These are phyloP conservation scores for Yarrowia keelungensis DNA, from an alignment of 805 yeast genomes.

Conservation along the genomic window DNA sequence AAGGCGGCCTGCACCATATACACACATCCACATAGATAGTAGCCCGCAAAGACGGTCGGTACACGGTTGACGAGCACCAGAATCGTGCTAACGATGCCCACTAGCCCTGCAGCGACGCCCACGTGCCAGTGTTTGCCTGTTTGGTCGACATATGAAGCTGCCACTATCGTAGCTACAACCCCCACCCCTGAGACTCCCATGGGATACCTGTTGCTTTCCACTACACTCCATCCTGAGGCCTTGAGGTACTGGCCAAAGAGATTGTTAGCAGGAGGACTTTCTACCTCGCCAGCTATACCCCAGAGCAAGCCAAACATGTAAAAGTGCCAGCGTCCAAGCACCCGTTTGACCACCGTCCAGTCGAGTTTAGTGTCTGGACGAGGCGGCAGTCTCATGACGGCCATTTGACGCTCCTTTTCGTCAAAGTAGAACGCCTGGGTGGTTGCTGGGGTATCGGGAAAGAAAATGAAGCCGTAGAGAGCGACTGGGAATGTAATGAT, in stretches of 20 bases:
- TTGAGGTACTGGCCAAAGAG: constrained; percentile 52
- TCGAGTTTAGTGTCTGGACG: constrained; percentile 47
- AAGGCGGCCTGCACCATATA: constrained; percentile 52
- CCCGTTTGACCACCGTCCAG: constrained; percentile 44
- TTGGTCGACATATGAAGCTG: constrained; percentile 51
- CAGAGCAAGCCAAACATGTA: constrained; percentile 50
- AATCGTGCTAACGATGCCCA: constrained; percentile 50
- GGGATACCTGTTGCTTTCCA: constrained; percentile 54
- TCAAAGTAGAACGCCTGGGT: constrained; percentile 48
- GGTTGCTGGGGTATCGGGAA: constrained; percentile 40
- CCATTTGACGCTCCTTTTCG: constrained; percentile 48
- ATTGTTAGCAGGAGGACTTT: constrained; percentile 54
- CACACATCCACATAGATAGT: constrained; percentile 49
- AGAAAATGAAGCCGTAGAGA: constrained; percentile 39
- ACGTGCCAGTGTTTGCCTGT: constrained; percentile 50
- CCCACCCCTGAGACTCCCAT: constrained; percentile 54
- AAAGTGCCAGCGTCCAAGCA: constrained; percentile 49
- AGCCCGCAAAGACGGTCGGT: constrained; percentile 49
- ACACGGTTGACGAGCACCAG: constrained; percentile 53
- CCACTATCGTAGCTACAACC: constrained; percentile 53
- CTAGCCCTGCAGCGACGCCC: constrained; percentile 53
- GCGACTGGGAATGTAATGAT: constrained; percentile 41
- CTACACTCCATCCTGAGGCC: constrained; percentile 48
- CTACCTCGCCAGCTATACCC: constrained; percentile 53
- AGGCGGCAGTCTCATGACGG: constrained; percentile 47